Percentiles rank a stretch among this genome's conserved stretches.
These are phyloP conservation scores for Corynespora cassiicola DNA, from an alignment of 2,329 filamentous ascomycete species.

Conservation along the genomic window DNA sequence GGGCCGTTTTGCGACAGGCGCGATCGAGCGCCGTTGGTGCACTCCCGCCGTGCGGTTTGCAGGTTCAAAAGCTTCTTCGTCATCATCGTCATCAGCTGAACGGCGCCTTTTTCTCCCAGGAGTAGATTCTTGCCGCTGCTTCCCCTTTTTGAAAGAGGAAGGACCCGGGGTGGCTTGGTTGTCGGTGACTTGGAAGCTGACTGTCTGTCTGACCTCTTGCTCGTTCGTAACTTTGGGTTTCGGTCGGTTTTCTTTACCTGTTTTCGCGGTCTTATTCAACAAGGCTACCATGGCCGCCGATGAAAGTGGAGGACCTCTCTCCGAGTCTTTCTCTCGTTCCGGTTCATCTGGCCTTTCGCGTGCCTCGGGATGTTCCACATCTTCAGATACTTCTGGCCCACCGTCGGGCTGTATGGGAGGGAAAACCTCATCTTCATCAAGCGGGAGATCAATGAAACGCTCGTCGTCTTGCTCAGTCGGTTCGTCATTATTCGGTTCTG, in stretches of 20 bases:
- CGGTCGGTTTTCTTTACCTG: slow-evolving; percentile 43
- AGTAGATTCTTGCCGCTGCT: slow-evolving; percentile 31
- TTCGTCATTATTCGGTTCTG: slow-evolving; percentile 8
- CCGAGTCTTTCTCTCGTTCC: slow-evolving; percentile 2
- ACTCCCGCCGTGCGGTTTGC: slow-evolving; percentile 43
- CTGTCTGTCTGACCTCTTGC: no score
- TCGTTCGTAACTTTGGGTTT: no score
- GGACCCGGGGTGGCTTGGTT: slow-evolving; percentile 30
- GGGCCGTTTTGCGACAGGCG: slow-evolving; percentile 29
- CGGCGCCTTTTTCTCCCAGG: slow-evolving; percentile 29
- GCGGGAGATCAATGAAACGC: slow-evolving; percentile 1
- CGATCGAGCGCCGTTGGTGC: slow-evolving; percentile 44
- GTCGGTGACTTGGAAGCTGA: no score
- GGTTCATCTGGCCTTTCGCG: slow-evolving; percentile 14
- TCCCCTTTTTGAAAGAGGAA: slow-evolving; percentile 29
- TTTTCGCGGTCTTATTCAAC: slow-evolving; percentile 22
- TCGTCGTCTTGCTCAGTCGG: slow-evolving; percentile 9
- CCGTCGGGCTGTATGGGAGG: no score
- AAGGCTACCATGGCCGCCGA: slow-evolving; percentile 26
- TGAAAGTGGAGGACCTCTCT: slow-evolving; percentile 25
- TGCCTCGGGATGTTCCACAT: slow-evolving; percentile 3
- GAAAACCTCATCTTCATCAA: neutral
- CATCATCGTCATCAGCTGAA: slow-evolving; percentile 20
- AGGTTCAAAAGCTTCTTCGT: slow-evolving; percentile 54
- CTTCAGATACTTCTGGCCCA: no score